Evolutionary conservation across 495 filamentous ascomycete species (phyloP).

Genomic region (Hyaloscypha variabilis): DNA sequence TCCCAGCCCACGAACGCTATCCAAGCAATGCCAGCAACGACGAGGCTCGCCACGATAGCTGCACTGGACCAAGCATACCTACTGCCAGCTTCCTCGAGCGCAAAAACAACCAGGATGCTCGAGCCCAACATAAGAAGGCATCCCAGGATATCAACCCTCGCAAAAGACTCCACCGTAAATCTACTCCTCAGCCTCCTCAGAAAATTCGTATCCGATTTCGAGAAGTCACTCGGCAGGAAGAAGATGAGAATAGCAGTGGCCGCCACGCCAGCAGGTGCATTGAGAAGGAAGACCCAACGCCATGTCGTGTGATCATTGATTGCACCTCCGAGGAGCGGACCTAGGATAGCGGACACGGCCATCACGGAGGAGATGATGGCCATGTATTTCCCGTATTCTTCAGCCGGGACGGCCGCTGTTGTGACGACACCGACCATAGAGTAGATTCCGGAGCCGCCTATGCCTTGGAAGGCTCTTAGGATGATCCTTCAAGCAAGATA

Average conservation of each 20-base stretch:
- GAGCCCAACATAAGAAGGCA: constrained; percentile 52
- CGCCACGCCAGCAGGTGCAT: constrained; percentile 34
- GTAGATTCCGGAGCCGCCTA: constrained; percentile 45
- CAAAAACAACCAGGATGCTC: constrained; percentile 57
- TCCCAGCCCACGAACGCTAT: constrained; percentile 50
- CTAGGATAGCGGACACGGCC: constrained; percentile 41
- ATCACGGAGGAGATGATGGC: constrained; percentile 12
- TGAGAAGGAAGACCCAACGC: constrained; percentile 45
- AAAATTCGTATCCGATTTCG: not conserved
- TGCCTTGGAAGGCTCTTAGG: constrained; percentile 44
- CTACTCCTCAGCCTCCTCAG: not conserved
- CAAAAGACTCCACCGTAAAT: not conserved
- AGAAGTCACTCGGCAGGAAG: constrained; percentile 1
- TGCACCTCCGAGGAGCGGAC: constrained; percentile 49
- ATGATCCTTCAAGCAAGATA: constrained; percentile 25
- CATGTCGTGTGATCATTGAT: constrained; percentile 38
- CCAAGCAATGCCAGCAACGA: constrained; percentile 49
- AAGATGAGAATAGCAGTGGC: not conserved
- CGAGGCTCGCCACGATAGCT: constrained; percentile 42
- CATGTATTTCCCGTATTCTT: constrained; percentile 38
- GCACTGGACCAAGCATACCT: constrained; percentile 48
- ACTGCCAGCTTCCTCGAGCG: constrained; percentile 60
- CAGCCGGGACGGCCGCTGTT: constrained; percentile 44
- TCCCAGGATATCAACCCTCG: constrained; percentile 56
- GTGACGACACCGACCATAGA: constrained; percentile 51